Evolutionary conservation across 2,329 filamentous ascomycete species (phyloP).

Genomic region (Alternaria alternata): DNA sequence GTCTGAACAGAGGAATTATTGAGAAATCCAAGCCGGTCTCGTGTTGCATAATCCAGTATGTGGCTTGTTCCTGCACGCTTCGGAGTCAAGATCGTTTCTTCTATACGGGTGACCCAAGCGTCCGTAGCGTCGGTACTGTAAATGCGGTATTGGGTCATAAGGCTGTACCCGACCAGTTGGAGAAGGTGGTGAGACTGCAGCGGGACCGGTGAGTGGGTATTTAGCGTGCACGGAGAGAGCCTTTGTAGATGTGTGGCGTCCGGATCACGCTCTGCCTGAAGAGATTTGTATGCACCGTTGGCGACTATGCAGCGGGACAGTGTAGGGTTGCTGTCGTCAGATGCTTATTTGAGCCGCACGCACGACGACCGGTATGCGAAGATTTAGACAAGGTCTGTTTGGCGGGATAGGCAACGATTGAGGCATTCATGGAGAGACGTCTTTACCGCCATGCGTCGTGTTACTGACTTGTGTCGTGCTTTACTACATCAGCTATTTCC

Average conservation of each 20-base stretch:
- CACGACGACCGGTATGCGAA: constrained; percentile 25
- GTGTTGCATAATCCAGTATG: constrained; percentile 35
- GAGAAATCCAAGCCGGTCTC: constrained; percentile 35
- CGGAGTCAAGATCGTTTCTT: constrained; percentile 31
- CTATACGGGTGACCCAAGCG: constrained; percentile 15
- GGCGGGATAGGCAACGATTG: neutral
- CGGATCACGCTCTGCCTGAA: constrained; percentile 24
- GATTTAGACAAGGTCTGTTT: constrained; percentile 12
- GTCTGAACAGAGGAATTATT: constrained; percentile 28
- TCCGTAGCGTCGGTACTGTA: constrained; percentile 19
- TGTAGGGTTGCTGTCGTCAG: constrained; percentile 48
- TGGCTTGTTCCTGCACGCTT: constrained; percentile 27
- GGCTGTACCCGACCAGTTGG: constrained; percentile 23
- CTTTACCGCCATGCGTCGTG: neutral
- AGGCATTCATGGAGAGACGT: neutral
- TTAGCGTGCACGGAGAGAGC: constrained; percentile 24
- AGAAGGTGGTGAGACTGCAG: constrained; percentile 29
- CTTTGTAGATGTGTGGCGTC: constrained; percentile 43
- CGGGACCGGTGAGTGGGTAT: constrained; percentile 26
- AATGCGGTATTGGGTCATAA: constrained; percentile 16
- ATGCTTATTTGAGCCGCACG: constrained; percentile 49
- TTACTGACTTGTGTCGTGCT: neutral
- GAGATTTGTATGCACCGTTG: constrained; percentile 21
- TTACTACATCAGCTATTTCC: neutral
- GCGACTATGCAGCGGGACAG: constrained; percentile 30